phyloP scores from a whole-genome alignment of 305 asterid genomes.

The Withania somnifera region DNA sequence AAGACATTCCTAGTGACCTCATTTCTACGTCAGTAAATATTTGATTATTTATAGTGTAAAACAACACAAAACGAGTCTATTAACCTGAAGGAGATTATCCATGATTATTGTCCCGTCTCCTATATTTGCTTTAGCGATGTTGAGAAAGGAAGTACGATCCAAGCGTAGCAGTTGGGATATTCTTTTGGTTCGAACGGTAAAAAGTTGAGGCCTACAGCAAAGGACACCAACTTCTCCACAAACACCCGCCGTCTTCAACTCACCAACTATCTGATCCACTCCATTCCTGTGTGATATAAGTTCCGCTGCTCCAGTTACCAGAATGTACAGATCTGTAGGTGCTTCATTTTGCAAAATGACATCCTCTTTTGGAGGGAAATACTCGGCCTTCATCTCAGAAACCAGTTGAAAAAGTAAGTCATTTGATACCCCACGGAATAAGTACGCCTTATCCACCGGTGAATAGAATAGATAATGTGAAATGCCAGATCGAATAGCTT shows the following conservation, averaged over 20 bases:
- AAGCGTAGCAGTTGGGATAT: conserved; percentile 65
- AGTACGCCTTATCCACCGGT: conserved; percentile 55
- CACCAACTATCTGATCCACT: conserved; percentile 38
- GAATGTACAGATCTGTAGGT: conserved; percentile 68
- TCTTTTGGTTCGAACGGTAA: conserved; percentile 63
- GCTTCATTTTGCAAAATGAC: conserved; percentile 80
- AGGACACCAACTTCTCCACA: conserved; percentile 77
- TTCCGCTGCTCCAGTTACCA: conserved; percentile 71
- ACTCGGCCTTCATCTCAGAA: conserved; percentile 80
- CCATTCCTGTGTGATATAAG: conserved; percentile 26
- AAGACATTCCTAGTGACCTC: not conserved
- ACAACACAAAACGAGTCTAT: not conserved
- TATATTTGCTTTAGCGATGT: conserved; percentile 60
- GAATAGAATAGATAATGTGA: conserved; percentile 52
- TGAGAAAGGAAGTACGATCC: conserved; percentile 54
- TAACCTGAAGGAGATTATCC: conserved; percentile 77
- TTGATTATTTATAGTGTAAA: not conserved
- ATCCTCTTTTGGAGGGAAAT: conserved; percentile 72
- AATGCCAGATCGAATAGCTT: conserved; percentile 66
- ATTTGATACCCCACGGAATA: conserved; percentile 61
- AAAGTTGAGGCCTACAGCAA: conserved; percentile 69
- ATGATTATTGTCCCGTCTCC: conserved; percentile 74
- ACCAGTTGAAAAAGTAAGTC: conserved; percentile 88
- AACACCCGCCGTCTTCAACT: conserved; percentile 46
- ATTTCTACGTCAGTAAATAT: not conserved